A percentile compares a stretch with the other conserved stretches of the same genome.
phyloP scores from a whole-genome alignment of 2,329 filamentous ascomycete genomes.

The Diaporthe vexans region DNA sequence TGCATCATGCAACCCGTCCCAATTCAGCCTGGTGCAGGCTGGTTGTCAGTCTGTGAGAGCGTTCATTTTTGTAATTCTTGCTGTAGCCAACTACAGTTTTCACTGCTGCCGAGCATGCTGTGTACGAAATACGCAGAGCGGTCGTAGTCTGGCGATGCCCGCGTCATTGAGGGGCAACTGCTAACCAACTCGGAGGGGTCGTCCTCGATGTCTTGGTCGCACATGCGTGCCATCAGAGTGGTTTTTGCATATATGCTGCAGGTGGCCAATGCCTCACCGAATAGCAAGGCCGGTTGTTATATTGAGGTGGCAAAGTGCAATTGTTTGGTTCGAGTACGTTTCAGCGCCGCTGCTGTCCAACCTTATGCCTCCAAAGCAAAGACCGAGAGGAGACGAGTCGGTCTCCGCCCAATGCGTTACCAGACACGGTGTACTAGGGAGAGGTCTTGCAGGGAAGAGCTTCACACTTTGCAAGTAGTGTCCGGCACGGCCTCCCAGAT shows the following conservation, averaged over 20 bases:
- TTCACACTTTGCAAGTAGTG: neutral
- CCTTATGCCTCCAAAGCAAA: neutral
- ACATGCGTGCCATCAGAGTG: neutral
- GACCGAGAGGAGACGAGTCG: neutral
- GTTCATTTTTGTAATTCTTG: neutral
- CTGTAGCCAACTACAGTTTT: neutral
- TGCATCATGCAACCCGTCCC: constrained; percentile 18
- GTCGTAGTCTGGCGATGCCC: neutral
- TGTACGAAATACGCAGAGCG: neutral
- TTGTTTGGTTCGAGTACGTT: constrained; percentile 11
- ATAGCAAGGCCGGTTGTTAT: neutral
- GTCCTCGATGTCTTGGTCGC: neutral
- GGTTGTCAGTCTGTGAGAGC: neutral
- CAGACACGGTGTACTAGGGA: neutral
- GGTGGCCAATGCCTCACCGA: neutral
- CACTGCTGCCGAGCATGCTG: neutral
- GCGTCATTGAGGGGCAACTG: neutral
- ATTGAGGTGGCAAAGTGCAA: constrained; percentile 1
- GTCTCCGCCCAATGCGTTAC: neutral
- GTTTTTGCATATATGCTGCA: neutral
- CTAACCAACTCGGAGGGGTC: neutral
- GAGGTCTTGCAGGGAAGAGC: neutral
- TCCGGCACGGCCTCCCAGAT: neutral
- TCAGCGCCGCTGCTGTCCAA: constrained; percentile 16
- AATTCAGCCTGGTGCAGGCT: constrained; percentile 1